A percentile compares a stretch with the other conserved stretches of the same genome.
These are phyloP conservation scores for Colletotrichum sp. DNA, from an alignment of 2,329 filamentous ascomycete genomes.

Conservation along the genomic window DNA sequence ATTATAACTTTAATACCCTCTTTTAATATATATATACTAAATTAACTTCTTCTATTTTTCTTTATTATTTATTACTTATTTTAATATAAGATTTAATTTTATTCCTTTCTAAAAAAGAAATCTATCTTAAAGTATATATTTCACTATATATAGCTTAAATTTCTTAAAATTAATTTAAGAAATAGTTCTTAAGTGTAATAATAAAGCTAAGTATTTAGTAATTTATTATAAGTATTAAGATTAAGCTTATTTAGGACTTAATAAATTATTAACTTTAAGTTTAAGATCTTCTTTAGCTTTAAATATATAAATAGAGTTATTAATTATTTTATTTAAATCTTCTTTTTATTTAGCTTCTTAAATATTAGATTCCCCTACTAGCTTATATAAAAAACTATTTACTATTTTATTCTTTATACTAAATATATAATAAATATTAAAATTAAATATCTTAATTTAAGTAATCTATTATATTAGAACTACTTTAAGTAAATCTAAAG, in stretches of 20 bases:
- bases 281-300: background rate
- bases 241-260: background rate
- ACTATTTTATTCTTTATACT: background rate
- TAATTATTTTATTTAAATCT: background rate
- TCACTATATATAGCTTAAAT: background rate
- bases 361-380: background rate
- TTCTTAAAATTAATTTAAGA: background rate
- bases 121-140: background rate
- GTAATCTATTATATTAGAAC: too few relatives aligned
- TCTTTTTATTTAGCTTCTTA: background rate
- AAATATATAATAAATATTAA: background rate
- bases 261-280: background rate
- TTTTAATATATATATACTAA: background rate
- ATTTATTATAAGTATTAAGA: background rate
- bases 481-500: too few relatives aligned
- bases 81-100: background rate
- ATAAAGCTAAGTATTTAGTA: background rate
- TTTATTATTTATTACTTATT: background rate
- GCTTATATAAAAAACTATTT: background rate
- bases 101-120: background rate
- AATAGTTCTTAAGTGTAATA: background rate
- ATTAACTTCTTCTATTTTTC: background rate
- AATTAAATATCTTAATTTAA: background rate
- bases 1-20: background rate
- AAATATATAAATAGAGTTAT: background rate